A percentile compares a stretch with the other conserved stretches of the same genome.
Conservation (phyloP, 768 basidiomycete species). For the Trametes cingulata region DNA sequence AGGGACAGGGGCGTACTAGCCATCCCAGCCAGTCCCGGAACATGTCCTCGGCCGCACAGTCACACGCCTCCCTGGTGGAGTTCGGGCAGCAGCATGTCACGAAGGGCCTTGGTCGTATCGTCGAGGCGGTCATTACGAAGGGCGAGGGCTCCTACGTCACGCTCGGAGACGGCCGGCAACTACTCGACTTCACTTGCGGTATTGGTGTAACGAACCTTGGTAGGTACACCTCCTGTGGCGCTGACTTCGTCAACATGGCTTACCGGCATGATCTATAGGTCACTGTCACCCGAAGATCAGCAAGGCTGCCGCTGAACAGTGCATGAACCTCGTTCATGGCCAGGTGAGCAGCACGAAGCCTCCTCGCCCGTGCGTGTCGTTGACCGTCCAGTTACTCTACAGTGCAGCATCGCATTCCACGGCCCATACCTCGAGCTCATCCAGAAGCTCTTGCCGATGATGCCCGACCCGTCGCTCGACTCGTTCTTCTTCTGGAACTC, state of each 20-base stretch:
- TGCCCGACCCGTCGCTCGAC: conserved; percentile 90
- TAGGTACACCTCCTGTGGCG: conserved; percentile 30
- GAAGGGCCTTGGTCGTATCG: conserved; percentile 42
- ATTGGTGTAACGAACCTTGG: conserved; percentile 88
- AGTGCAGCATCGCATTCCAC: conserved; percentile 91
- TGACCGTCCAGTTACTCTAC: neutral
- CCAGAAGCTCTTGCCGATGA: conserved; percentile 78
- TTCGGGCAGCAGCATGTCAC: conserved; percentile 49
- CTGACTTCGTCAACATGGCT: neutral
- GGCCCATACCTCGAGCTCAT: conserved; percentile 86
- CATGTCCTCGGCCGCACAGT: conserved; percentile 18
- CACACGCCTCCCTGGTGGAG: conserved; percentile 28
- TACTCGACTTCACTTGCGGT: conserved; percentile 86
- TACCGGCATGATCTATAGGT: conserved; percentile 42
- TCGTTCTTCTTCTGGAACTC: conserved; percentile 99
- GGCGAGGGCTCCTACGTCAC: conserved; percentile 74
- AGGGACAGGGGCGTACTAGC: neutral
- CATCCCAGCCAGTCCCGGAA: conserved; percentile 7
- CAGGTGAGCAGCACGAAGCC: conserved; percentile 56
- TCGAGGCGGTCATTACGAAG: conserved; percentile 60
- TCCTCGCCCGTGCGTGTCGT: neutral
- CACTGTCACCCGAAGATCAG: conserved; percentile 89
- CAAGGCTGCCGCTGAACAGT: conserved; percentile 87
- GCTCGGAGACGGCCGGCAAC: conserved; percentile 68
- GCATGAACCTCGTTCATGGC: conserved; percentile 73